Conservation (phyloP, 2,329 filamentous ascomycete species). For the Colletotrichum salicis region DNA sequence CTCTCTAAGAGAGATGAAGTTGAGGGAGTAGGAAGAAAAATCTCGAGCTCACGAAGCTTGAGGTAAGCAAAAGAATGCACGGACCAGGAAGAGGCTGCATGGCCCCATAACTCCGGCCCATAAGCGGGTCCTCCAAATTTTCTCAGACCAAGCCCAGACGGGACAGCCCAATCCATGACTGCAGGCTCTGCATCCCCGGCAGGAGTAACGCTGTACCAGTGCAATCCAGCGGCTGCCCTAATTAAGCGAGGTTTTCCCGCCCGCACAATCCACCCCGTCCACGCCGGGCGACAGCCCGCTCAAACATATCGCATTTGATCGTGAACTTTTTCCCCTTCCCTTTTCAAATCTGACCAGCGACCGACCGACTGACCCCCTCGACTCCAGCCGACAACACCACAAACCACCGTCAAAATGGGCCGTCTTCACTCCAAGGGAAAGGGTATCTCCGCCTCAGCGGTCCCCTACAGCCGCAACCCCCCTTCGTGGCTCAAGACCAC, state of each 20-base stretch:
- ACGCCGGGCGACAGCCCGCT: slow-evolving; percentile 32
- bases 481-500: slow-evolving; percentile 99
- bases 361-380: slow-evolving; percentile 33
- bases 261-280: slow-evolving; percentile 52
- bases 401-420: slow-evolving; percentile 76
- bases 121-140: slow-evolving; percentile 17
- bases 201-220: not conserved
- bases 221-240: slow-evolving; percentile 49
- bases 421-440: slow-evolving; percentile 99
- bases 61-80: slow-evolving; percentile 30
- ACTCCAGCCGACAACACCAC: slow-evolving; percentile 38
- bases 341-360: slow-evolving; percentile 35
- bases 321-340: slow-evolving; percentile 33
- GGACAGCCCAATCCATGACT: not conserved
- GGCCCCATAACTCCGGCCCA: not conserved
- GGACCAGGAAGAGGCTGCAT: slow-evolving; percentile 9
- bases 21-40: slow-evolving; percentile 25
- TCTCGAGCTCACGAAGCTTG: slow-evolving; percentile 22
- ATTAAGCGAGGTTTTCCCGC: slow-evolving; percentile 57
- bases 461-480: slow-evolving; percentile 94
- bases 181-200: too few species aligned
- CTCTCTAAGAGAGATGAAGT: slow-evolving; percentile 9
- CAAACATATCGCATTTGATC: slow-evolving; percentile 28
- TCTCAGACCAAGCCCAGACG: slow-evolving; percentile 2
- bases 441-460: slow-evolving; percentile 94